Evolutionary conservation across 768 basidiomycete genomes (phyloP), one percentile per base, ranked within the genome.

Genomic region (Rhizopogon rudus): DNA sequence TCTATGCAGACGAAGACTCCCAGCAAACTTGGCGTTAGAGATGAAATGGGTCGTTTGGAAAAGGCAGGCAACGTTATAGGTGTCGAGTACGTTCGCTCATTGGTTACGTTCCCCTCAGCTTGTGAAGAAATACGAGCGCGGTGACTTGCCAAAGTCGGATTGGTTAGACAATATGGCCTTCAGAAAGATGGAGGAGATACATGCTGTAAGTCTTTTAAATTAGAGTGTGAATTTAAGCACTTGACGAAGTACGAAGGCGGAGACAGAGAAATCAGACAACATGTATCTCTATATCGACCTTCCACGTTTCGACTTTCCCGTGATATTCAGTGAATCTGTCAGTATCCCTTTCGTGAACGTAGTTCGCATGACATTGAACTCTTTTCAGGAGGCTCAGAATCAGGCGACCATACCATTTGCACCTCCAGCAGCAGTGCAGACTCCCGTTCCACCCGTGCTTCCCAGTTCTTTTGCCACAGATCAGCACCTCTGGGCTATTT

Each of bases 221-320:
- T 48, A 12, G 29, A 58, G 41, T 17, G 13, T 51, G 49, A 20
- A 22, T 41, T n/a, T 13, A 48, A 48, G 7, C 7, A 6, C 40
- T 46, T 6, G 49, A 43, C 35, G 6, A 33, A 5, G 29, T n/a
- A 8, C 5, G 0, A 59, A 98, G 93, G 86, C 86, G 6, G 95
- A 97, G 71, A 85, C 93, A 0, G 86, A 86, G 60, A 95, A 93
- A 69, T 96, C 94, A 1, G 86, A 94, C 56, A 91, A 93, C 63
- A 76, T 98, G n/a, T 98, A 91, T 68, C 80, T 98, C 10, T 98
- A 98, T 69, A 86, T 98, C 43, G 97, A 98, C 73, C 69, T 98
- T 25, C 97, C 95, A 1, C 83, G 93, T 37, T 99, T 98, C 66
- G 96, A 98, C 67, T 98, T 98, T 66, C 97, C 97, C 0, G 88